Base-by-base conservation (phyloP, 371 early-diverging fungal genomes). In the Racocetra persica region DNA sequence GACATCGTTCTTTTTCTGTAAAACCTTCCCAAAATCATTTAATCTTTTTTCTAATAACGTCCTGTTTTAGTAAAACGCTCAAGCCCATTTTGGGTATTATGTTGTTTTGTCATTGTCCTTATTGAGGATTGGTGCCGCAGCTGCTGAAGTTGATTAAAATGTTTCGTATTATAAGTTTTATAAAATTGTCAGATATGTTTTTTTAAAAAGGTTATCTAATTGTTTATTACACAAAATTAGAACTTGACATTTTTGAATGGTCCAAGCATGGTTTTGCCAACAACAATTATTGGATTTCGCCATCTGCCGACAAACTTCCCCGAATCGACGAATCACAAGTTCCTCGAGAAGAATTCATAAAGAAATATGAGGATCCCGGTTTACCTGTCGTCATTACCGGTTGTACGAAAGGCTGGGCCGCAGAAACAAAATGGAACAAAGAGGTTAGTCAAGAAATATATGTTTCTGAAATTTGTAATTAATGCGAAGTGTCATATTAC, bases 361-460 rank as follows among this genome's bases (percentile, higher is more conserved):
- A 88, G 7, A 80, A 82, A 24, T 94, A 82, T 62, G 94, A 94
- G 80, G 81, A 80, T 8, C 87, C 85, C 16, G 88, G 85, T 67
- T 60, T 88, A 22, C 94, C 94, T 18, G 93, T 91, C 2, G 90
- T 93, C 52, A 90, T 94, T 65, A 85, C 86, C 11, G 91, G 90
- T 70, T 89, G 85, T 18, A 90, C 89, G 2, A 87, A 89, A 78
- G 83, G 84, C 1, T 94, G 94, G 94, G 84, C 83, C 10, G 92
- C 93, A 20, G 80, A 85, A 24, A 82, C 82, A 41, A 83, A 86
- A 66, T 94, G 94, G 94, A 89, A 86, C 54, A 84, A 87, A 59
- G 85, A 91, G 86, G 92, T 90, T 85, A 66, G 70, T 57, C 36
- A 49, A 49, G 18, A 38, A 66, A n/a, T n/a, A 10, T 45, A 10